These are phyloP conservation scores for Solanum appendiculatum DNA, from an alignment of 257 asterid species.

Conservation along the genomic window DNA sequence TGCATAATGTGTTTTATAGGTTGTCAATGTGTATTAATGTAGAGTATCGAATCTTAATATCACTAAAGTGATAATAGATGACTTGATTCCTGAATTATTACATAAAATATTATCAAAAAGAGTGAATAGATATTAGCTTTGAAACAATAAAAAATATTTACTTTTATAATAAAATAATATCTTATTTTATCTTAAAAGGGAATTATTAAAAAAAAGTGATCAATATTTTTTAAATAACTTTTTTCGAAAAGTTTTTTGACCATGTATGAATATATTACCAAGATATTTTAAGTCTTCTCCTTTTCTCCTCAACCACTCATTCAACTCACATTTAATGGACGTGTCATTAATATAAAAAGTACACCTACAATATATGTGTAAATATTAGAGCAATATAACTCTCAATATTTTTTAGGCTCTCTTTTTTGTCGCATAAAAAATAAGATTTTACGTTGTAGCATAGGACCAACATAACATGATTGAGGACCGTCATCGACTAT, in stretches of 20 bases:
- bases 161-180: not conserved
- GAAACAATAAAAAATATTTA: not conserved
- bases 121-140: not conserved
- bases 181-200: not conserved
- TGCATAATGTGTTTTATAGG: not conserved
- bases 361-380: no score
- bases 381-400: no score
- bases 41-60: not conserved
- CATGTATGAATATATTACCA: no score
- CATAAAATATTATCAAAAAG: not conserved
- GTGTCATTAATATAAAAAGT: no score
- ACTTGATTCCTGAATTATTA: not conserved
- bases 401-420: not conserved
- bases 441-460: not conserved
- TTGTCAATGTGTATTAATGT: not conserved
- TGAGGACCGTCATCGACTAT: no score
- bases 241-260: no score
- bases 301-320: no score
- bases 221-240: not conserved
- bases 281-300: no score
- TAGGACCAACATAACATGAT: not conserved
- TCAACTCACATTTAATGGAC: no score
- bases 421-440: no score
- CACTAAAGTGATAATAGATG: not conserved
- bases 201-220: no score